Conservation (phyloP, 352 stramenopile species). For the Phytophthora hibernalis region DNA sequence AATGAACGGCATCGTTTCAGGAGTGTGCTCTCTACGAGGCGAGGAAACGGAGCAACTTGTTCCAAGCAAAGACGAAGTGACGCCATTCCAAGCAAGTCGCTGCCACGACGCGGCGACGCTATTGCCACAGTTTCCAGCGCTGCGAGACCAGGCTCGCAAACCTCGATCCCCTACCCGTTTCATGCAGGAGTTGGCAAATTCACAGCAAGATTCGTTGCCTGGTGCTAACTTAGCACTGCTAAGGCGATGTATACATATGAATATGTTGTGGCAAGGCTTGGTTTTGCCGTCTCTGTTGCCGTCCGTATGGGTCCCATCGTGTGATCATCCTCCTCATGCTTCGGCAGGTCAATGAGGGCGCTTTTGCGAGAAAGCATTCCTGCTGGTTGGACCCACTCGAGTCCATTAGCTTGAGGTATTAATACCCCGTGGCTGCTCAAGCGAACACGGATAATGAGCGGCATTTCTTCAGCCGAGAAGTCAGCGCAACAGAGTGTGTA, state of each 20-base stretch:
- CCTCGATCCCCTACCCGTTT: constrained; percentile 14
- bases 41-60: constrained; percentile 2
- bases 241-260: too few relatives aligned
- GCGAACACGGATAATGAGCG: too few relatives aligned
- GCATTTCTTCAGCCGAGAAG: too few relatives aligned
- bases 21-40: constrained; percentile 9
- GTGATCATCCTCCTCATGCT: too few relatives aligned
- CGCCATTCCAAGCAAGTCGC: constrained; percentile 1
- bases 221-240: too few relatives aligned
- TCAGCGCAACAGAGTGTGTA: constrained; percentile 15
- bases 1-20: constrained; percentile 7
- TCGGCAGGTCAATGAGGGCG: neutral
- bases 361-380: neutral
- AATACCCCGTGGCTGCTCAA: neutral
- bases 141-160: neutral
- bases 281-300: constrained; percentile 13
- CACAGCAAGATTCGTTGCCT: neutral
- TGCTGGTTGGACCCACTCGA: too few relatives aligned
- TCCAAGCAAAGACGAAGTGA: neutral
- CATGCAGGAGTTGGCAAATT: neutral
- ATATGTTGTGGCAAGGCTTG: constrained; percentile 1
- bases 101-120: constrained; percentile 21
- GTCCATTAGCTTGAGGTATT: neutral
- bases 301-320: constrained; percentile 26
- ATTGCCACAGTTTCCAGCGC: constrained; percentile 25